Conservation (phyloP, 2,329 filamentous ascomycete genomes). For the Aspergillus sp. region DNA sequence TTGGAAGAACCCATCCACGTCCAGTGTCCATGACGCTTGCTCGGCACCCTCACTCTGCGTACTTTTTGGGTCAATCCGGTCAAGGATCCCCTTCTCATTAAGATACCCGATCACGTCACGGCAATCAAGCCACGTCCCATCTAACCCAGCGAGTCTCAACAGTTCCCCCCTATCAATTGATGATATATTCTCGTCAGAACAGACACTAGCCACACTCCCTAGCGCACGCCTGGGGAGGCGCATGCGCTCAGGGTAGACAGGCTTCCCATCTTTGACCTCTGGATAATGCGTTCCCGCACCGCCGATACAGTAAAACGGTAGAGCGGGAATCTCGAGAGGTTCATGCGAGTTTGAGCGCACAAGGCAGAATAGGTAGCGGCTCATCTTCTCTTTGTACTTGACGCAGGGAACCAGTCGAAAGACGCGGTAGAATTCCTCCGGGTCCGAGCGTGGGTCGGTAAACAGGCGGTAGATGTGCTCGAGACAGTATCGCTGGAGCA, state of each 20-base stretch:
- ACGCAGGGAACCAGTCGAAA: constrained; percentile 71
- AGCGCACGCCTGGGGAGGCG: constrained; percentile 20
- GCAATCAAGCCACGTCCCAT: constrained; percentile 23
- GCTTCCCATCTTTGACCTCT: constrained; percentile 34
- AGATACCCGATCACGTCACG: constrained; percentile 23
- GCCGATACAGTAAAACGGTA: constrained; percentile 66
- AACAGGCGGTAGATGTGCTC: constrained; percentile 65
- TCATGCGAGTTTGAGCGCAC: constrained; percentile 43
- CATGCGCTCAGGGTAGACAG: constrained; percentile 29
- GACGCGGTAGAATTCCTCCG: constrained; percentile 52
- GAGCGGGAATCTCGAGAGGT: constrained; percentile 58
- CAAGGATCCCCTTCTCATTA: constrained; percentile 7
- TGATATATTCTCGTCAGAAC: background rate
- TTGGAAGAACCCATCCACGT: constrained; percentile 7
- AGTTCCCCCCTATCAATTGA: background rate
- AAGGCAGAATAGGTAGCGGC: constrained; percentile 37
- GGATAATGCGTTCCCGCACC: constrained; percentile 67
- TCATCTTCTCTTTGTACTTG: constrained; percentile 41
- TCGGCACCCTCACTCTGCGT: background rate
- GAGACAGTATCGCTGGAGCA: constrained; percentile 64
- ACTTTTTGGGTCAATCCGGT: background rate
- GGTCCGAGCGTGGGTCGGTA: constrained; percentile 45
- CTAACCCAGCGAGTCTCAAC: constrained; percentile 17
- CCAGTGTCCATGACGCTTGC: background rate
- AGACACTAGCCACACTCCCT: background rate